phyloP scores from a whole-genome alignment of 768 basidiomycete genomes.

The Leccinum longicurvipes region DNA sequence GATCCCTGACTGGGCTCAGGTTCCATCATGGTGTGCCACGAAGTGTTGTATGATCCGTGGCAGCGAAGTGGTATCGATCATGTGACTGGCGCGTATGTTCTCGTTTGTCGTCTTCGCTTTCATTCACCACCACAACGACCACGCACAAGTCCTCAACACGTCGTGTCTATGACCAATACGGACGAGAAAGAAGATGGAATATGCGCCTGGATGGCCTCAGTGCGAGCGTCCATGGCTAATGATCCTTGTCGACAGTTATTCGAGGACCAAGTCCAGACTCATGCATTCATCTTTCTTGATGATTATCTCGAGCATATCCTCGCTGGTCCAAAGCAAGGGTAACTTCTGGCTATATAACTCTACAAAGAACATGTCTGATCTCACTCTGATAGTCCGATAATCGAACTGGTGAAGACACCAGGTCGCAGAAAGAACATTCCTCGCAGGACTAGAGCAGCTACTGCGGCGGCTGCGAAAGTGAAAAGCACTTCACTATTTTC shows the following conservation, averaged over 20 bases:
- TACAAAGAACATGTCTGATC: background rate
- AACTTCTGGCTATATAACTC: slow-evolving; percentile 16
- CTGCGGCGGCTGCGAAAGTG: slow-evolving; percentile 42
- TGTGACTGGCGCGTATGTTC: slow-evolving; percentile 30
- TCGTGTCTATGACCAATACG: slow-evolving; percentile 8
- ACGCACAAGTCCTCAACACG: background rate
- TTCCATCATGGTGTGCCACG: slow-evolving; percentile 8
- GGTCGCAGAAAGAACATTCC: slow-evolving; percentile 61
- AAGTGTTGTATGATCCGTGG: background rate
- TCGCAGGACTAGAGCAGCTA: slow-evolving; percentile 47
- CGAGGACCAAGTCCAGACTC: slow-evolving; percentile 67
- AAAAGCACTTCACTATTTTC: slow-evolving; percentile 39
- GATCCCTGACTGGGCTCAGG: slow-evolving; percentile 4
- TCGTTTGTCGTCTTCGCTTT: slow-evolving; percentile 11
- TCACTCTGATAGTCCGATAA: slow-evolving; percentile 49
- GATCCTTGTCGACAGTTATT: slow-evolving; percentile 71
- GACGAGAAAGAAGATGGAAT: slow-evolving; percentile 41
- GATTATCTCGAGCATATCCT: slow-evolving; percentile 73
- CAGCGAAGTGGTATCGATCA: slow-evolving; percentile 14
- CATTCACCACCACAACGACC: background rate
- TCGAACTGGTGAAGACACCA: slow-evolving; percentile 83
- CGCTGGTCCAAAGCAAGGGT: slow-evolving; percentile 66
- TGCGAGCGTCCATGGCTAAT: slow-evolving; percentile 64
- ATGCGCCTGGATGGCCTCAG: slow-evolving; percentile 62
- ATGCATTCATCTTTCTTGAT: slow-evolving; percentile 78